phyloP scores from a whole-genome alignment of 1,284 basidiomycete species.

The Tremellales sp. region DNA sequence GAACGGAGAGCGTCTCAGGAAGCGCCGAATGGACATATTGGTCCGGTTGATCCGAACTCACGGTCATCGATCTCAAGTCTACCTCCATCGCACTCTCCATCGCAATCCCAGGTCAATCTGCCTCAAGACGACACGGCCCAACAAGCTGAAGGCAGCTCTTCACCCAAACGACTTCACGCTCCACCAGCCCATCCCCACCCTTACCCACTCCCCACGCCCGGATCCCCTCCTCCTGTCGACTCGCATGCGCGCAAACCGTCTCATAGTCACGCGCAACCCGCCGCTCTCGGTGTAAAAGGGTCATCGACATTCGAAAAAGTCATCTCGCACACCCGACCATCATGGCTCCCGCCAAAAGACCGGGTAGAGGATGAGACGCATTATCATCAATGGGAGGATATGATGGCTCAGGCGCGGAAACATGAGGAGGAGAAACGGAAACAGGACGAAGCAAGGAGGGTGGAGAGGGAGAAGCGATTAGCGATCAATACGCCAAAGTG shows the following conservation, averaged over 20 bases:
- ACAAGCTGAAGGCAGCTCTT: background rate
- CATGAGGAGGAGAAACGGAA: slow-evolving; percentile 31
- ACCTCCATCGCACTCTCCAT: background rate
- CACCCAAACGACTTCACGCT: slow-evolving; percentile 20
- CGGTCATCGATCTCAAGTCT: background rate
- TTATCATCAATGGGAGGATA: slow-evolving; percentile 79
- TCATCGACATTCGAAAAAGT: slow-evolving; percentile 46
- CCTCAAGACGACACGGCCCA: background rate
- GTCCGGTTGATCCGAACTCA: slow-evolving; percentile 8
- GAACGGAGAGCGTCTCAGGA: too few species aligned
- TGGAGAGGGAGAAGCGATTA: slow-evolving; percentile 37
- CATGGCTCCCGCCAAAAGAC: slow-evolving; percentile 77
- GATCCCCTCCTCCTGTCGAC: slow-evolving; percentile 12
- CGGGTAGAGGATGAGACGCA: slow-evolving; percentile 77
- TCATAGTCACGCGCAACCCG: slow-evolving; percentile 19
- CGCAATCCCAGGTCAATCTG: background rate
- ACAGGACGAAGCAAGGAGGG: slow-evolving; percentile 16
- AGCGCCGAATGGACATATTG: background rate
- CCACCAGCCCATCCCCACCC: slow-evolving; percentile 44
- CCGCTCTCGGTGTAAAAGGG: slow-evolving; percentile 27
- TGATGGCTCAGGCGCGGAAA: slow-evolving; percentile 62
- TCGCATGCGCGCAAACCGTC: slow-evolving; percentile 6
- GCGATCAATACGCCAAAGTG: slow-evolving; percentile 35
- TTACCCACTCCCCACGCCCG: slow-evolving; percentile 28
- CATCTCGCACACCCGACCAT: slow-evolving; percentile 58